Conservation (phyloP, 139 green algal species). For the Haematococcus sp. region DNA sequence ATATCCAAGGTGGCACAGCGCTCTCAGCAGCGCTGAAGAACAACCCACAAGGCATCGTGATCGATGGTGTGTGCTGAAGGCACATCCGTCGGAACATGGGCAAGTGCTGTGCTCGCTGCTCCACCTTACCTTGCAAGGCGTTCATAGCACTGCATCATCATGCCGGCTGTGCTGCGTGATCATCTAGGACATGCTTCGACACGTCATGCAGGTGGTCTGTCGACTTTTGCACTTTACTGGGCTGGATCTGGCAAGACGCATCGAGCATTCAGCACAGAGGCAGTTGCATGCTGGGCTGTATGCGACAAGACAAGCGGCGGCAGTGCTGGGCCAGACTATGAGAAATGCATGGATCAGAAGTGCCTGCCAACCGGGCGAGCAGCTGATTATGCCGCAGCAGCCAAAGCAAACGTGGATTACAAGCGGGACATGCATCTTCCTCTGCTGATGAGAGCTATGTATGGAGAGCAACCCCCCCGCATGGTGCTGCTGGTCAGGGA, state of each 20-base stretch:
- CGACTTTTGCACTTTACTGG: slow-evolving; percentile 1
- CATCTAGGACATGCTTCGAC: too few species aligned
- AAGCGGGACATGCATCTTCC: slow-evolving; percentile 17
- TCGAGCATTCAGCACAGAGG: not conserved
- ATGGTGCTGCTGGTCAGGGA: slow-evolving; percentile 21
- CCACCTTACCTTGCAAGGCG: too few species aligned
- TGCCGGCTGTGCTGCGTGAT: too few species aligned
- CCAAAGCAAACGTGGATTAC: too few species aligned
- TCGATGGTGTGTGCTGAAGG: not conserved
- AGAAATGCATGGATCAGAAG: not conserved
- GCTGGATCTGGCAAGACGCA: not conserved
- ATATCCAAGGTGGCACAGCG: not conserved
- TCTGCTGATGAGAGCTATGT: slow-evolving; percentile 20
- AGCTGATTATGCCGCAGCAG: too few species aligned
- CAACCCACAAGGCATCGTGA: not conserved
- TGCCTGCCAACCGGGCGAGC: not conserved
- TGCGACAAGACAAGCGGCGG: not conserved
- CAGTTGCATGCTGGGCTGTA: not conserved
- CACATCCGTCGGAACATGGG: too few species aligned
- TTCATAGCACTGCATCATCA: too few species aligned
- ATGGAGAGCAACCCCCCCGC: slow-evolving; percentile 10
- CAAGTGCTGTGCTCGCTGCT: too few species aligned
- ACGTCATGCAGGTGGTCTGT: too few species aligned
- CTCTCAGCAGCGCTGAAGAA: not conserved
- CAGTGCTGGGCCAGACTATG: not conserved